These are phyloP conservation scores for Trichophyton rubrum DNA, from an alignment of 2,329 filamentous ascomycete species.

Conservation along the genomic window DNA sequence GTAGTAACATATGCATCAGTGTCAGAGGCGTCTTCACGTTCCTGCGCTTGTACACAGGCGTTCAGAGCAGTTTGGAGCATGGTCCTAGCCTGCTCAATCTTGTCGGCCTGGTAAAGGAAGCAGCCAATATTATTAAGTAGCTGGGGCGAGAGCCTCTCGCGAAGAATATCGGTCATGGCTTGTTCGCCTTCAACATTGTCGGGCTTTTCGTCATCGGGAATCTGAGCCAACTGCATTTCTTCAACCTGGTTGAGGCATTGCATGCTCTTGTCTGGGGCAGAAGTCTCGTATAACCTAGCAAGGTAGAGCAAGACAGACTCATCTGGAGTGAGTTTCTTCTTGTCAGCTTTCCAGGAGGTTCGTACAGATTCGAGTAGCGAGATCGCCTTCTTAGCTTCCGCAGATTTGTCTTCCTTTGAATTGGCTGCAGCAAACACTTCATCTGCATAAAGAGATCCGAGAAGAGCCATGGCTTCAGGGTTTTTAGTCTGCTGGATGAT, in stretches of 20 bases:
- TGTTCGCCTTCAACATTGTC: constrained; percentile 48
- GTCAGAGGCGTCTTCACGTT: constrained; percentile 63
- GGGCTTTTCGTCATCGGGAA: constrained; percentile 57
- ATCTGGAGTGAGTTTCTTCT: constrained; percentile 69
- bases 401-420: constrained; percentile 81
- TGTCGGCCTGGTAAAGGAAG: constrained; percentile 82
- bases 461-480: constrained; percentile 79
- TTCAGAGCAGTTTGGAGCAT: constrained; percentile 86
- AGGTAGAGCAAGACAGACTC: constrained; percentile 82
- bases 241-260: constrained; percentile 88
- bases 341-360: constrained; percentile 81
- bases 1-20: constrained; percentile 87
- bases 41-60: constrained; percentile 69
- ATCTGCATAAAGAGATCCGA: constrained; percentile 86
- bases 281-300: constrained; percentile 75
- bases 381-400: constrained; percentile 77
- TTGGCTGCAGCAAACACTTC: constrained; percentile 70
- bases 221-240: constrained; percentile 70
- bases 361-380: constrained; percentile 72
- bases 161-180: constrained; percentile 46
- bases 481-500: constrained; percentile 75
- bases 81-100: constrained; percentile 64
- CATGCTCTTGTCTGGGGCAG: constrained; percentile 77
- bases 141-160: constrained; percentile 73
- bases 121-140: constrained; percentile 95